Percentiles rank a stretch among this genome's conserved stretches.
Conservation (phyloP, 2,329 filamentous ascomycete species). For the Venturiaceae sp. region DNA sequence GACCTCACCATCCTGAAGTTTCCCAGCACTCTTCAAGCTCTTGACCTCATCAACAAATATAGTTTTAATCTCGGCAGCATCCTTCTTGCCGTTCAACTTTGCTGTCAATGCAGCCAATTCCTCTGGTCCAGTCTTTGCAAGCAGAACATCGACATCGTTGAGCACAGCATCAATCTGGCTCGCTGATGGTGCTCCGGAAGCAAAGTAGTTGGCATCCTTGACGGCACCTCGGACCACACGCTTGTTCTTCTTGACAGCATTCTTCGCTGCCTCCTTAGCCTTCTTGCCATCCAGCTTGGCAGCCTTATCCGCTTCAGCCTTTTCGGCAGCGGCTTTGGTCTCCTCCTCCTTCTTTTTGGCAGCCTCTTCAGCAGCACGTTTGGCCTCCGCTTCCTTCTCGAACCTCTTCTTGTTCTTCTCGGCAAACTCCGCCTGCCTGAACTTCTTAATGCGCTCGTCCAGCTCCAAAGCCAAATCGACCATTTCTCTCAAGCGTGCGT, state of each 20-base stretch:
- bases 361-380: slow-evolving; percentile 77
- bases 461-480: slow-evolving; percentile 76
- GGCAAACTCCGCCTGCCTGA: slow-evolving; percentile 83
- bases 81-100: slow-evolving; percentile 70
- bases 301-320: slow-evolving; percentile 77
- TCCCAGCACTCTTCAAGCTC: slow-evolving; percentile 69
- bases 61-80: slow-evolving; percentile 74
- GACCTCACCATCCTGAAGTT: slow-evolving; percentile 73
- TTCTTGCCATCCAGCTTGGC: slow-evolving; percentile 83
- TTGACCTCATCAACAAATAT: slow-evolving; percentile 72
- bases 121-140: slow-evolving; percentile 81
- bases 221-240: slow-evolving; percentile 86
- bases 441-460: slow-evolving; percentile 96
- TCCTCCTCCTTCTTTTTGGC: slow-evolving; percentile 75
- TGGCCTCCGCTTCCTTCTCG: slow-evolving; percentile 86
- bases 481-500: slow-evolving; percentile 75
- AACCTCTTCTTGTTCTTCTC: slow-evolving; percentile 92
- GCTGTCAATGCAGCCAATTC: slow-evolving; percentile 76
- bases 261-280: slow-evolving; percentile 97
- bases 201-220: slow-evolving; percentile 98
- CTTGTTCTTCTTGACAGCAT: slow-evolving; percentile 99
- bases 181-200: slow-evolving; percentile 57
- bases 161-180: slow-evolving; percentile 74
- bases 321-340: slow-evolving; percentile 68
- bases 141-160: slow-evolving; percentile 75